phyloP scores from a whole-genome alignment of 2,329 filamentous ascomycete genomes.

The Colletotrichum sojae region DNA sequence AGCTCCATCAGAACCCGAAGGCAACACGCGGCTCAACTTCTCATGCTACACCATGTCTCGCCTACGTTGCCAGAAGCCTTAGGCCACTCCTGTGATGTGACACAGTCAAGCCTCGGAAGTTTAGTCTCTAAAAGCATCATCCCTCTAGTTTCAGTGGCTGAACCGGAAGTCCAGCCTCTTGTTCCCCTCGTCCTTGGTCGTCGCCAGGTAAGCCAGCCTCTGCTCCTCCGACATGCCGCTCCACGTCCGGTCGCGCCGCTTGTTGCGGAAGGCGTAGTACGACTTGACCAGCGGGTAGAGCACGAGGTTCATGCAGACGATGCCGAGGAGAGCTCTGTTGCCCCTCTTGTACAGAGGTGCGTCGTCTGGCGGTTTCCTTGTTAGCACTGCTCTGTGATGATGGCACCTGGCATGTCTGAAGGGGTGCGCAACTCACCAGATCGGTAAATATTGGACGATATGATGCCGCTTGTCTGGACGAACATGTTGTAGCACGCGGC shows the following conservation, averaged over 20 bases:
- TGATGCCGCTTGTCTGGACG: constrained; percentile 51
- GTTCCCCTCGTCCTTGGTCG: constrained; percentile 60
- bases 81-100: no score
- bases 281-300: constrained; percentile 64
- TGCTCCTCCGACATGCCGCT: constrained; percentile 58
- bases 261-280: constrained; percentile 67
- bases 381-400: not conserved
- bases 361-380: constrained; percentile 47
- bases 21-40: no score
- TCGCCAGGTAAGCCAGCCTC: constrained; percentile 50
- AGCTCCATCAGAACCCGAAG: no score
- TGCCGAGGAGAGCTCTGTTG: constrained; percentile 64
- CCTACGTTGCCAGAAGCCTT: no score
- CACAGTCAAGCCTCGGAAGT: no score
- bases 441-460: constrained; percentile 59
- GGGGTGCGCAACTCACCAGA: not conserved
- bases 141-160: not conserved
- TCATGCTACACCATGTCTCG: no score
- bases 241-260: constrained; percentile 60
- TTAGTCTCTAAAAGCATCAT: no score
- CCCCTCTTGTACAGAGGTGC: constrained; percentile 54
- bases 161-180: constrained; percentile 57
- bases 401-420: not conserved
- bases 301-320: constrained; percentile 63
- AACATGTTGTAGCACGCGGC: constrained; percentile 69